These are phyloP conservation scores for Kluyveromyces wickerhamii DNA, from an alignment of 805 yeast species.

Conservation along the genomic window DNA sequence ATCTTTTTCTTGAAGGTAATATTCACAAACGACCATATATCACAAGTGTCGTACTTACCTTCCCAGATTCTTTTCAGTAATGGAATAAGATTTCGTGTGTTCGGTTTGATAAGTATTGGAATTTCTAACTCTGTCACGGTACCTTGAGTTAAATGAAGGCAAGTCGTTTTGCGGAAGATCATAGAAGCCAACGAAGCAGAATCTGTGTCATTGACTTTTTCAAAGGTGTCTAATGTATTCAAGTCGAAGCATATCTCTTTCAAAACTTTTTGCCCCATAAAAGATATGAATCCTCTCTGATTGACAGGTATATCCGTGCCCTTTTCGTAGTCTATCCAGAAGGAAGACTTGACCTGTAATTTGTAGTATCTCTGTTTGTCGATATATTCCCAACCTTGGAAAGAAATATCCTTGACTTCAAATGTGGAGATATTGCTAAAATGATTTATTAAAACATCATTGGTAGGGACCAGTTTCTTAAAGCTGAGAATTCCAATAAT, in stretches of 20 bases:
- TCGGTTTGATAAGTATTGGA: slow-evolving; percentile 20
- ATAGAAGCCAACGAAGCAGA: slow-evolving; percentile 14
- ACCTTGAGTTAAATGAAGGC: slow-evolving; percentile 19
- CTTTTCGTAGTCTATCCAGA: slow-evolving; percentile 6
- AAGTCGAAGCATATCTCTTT: slow-evolving; percentile 19
- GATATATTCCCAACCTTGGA: slow-evolving; percentile 26
- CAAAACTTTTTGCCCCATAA: slow-evolving; percentile 15
- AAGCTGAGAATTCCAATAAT: not conserved
- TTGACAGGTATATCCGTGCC: slow-evolving; percentile 12
- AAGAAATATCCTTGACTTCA: slow-evolving; percentile 13
- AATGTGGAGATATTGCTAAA: slow-evolving; percentile 14
- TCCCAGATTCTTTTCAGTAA: slow-evolving; percentile 24
- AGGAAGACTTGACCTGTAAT: slow-evolving; percentile 5
- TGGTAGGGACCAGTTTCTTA: not conserved
- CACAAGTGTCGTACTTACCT: slow-evolving; percentile 18
- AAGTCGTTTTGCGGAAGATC: slow-evolving; percentile 15
- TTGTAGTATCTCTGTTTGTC: slow-evolving; percentile 16
- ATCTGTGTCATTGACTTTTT: slow-evolving; percentile 11
- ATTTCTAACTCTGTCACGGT: slow-evolving; percentile 16
- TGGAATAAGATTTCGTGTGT: slow-evolving; percentile 18
- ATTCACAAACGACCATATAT: slow-evolving; percentile 22
- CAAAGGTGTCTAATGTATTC: slow-evolving; percentile 21
- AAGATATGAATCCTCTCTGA: slow-evolving; percentile 10
- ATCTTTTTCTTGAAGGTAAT: slow-evolving; percentile 14
- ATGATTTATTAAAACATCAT: not conserved